Percentiles rank a stretch among this genome's conserved stretches.
phyloP scores from a whole-genome alignment of 805 yeast genomes.

The Candida rishiriensis region DNA sequence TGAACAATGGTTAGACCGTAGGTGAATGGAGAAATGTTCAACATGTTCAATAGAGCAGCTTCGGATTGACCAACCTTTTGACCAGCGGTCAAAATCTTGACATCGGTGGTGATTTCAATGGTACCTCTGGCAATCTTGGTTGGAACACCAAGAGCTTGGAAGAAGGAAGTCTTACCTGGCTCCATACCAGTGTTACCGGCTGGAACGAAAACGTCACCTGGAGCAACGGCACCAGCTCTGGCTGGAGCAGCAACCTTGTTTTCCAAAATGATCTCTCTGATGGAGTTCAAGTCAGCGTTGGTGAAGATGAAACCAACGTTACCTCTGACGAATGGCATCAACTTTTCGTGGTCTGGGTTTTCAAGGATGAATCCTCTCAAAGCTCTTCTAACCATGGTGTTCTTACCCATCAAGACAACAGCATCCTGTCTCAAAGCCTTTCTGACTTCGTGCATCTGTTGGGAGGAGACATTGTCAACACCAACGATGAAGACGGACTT shows the following conservation, averaged over 20 bases:
- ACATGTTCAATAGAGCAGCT: conserved; percentile 97
- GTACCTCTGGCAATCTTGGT: conserved; percentile 99
- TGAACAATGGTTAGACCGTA: conserved; percentile 96
- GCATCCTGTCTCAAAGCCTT: conserved; percentile 92
- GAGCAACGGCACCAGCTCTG: conserved; percentile 99
- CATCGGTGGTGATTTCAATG: conserved; percentile 97
- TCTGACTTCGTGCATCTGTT: conserved; percentile 99
- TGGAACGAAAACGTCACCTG: conserved; percentile 94
- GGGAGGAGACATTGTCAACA: conserved; percentile 99
- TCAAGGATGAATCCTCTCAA: conserved; percentile 92
- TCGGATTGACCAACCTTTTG: conserved; percentile 97
- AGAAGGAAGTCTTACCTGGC: conserved; percentile 99
- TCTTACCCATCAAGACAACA: conserved; percentile 98
- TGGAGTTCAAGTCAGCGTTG: conserved; percentile 85
- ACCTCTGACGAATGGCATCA: conserved; percentile 93
- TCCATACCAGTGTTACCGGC: conserved; percentile 99
- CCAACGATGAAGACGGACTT: conserved; percentile 98
- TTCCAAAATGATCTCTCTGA: conserved; percentile 82
- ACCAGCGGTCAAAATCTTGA: conserved; percentile 86
- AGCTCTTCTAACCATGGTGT: conserved; percentile 99
- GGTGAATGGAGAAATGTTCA: conserved; percentile 99
- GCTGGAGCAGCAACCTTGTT: conserved; percentile 99
- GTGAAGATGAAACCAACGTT: conserved; percentile 99
- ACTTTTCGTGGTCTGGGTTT: conserved; percentile 92
- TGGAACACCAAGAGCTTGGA: conserved; percentile 99